Conservation (phyloP, 768 basidiomycete genomes). For the Kondoa malvinella region DNA sequence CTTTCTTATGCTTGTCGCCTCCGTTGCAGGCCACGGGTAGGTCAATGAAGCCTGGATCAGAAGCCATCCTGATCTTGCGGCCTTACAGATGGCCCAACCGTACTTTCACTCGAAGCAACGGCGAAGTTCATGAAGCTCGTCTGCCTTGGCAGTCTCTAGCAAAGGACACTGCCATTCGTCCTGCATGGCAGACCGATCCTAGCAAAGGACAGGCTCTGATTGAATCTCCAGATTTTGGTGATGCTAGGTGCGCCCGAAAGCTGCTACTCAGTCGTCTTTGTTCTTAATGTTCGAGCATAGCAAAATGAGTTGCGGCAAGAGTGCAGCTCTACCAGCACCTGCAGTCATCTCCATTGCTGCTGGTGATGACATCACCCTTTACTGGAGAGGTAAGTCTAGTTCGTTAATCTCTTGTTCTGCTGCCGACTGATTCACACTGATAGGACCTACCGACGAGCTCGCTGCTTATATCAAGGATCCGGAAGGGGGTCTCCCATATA, state of each 20-base stretch:
- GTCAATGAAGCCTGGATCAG: no score
- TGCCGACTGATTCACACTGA: no score
- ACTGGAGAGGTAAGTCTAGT: no score
- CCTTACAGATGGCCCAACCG: neutral
- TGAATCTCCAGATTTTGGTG: neutral
- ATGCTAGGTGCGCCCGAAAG: neutral
- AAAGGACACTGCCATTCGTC: neutral
- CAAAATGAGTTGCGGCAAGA: neutral
- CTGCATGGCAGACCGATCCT: neutral
- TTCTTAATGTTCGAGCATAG: no score
- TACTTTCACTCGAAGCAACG: neutral
- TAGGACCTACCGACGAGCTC: no score
- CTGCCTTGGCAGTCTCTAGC: neutral
- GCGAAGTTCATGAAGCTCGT: neutral
- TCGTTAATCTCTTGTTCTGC: no score
- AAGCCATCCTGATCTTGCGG: neutral
- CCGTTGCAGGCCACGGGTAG: no score
- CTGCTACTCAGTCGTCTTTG: neutral
- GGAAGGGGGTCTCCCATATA: no score
- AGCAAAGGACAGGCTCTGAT: neutral
- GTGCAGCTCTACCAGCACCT: neutral
- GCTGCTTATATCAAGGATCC: no score
- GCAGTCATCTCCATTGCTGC: neutral
- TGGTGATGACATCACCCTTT: neutral
- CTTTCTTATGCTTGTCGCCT: no score